Evolutionary conservation across 2,329 filamentous ascomycete genomes (phyloP), one percentile per base, ranked within the genome.

Genomic region (Aspergillus floridensis): DNA sequence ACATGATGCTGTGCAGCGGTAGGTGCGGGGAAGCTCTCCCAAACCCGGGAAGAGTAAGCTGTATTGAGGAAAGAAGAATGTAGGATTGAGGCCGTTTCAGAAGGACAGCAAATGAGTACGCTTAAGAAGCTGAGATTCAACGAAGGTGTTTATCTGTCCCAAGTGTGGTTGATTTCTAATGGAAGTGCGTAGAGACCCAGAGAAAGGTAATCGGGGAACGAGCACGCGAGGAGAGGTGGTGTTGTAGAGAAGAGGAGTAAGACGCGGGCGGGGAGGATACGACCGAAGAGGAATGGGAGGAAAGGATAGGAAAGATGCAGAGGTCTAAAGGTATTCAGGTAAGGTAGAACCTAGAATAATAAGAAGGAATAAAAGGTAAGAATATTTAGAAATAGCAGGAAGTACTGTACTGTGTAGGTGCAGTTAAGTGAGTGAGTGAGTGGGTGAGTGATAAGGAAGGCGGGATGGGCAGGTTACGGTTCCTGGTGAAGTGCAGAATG

Each of bases 1-100:
- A 68, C 66, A 68, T 68, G 35, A 51, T 65, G 65, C 24, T 48
- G 58, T 31, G 21, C 31, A 53, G 31, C 19, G 22, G 46, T 50
- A 16, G 60, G 59, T 65, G 64, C 64, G 64, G 64, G 64, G 61
- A 65, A 66, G 56, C 56, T 58, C 49, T 58, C 56, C 50, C 26
- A 56, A 49, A 48, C 48, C 57, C 35, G 52, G 49, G 19, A 38
- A 12, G 49, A 32, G 32, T 22, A 53, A 31, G 53, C 55, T 44
- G 32, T 8, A 41, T 49, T 8, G 38, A 49, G 41, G 38, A 49
- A 16, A 41, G 35, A 49, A 26, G 21, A 22, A 22, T 32, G 53
- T 29, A 47, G 12, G 49, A 19, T 32, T 35, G 38, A 44, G 16
- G 38, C 16, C 6, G 38, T 19, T 44, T 19, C 2, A 44, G 8